Evolutionary conservation across 2,329 filamentous ascomycete species (phyloP).

Genomic region (Thelonectria blattea): DNA sequence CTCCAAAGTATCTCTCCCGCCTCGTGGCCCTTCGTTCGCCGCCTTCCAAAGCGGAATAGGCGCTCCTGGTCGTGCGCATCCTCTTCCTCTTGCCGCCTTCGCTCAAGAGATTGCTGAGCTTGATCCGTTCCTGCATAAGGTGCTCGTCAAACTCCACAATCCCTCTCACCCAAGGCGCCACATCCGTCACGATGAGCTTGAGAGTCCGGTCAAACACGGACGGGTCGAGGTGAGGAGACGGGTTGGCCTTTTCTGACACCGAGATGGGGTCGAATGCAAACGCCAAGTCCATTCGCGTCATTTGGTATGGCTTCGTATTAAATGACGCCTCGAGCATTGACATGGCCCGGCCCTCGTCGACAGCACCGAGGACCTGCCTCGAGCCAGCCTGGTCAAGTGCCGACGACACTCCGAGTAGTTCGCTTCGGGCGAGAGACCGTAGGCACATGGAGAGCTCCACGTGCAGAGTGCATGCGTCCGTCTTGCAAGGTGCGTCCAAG

Average conservation of each 20-base stretch:
- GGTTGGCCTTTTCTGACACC: conserved; percentile 50
- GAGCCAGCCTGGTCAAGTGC: neutral
- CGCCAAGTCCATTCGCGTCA: conserved; percentile 60
- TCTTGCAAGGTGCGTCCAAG: conserved; percentile 52
- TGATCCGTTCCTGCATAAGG: conserved; percentile 71
- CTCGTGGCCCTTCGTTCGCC: conserved; percentile 70
- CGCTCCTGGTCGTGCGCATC: conserved; percentile 74
- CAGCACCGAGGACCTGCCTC: conserved; percentile 28
- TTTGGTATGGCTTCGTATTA: conserved; percentile 28
- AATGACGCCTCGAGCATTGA: conserved; percentile 49
- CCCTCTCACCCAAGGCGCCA: conserved; percentile 87
- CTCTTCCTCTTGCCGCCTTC: conserved; percentile 60
- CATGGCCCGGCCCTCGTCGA: conserved; percentile 45
- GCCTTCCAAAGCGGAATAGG: conserved; percentile 78
- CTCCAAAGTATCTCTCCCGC: conserved; percentile 74
- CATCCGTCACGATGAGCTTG: conserved; percentile 70
- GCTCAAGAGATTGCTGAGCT: conserved; percentile 66
- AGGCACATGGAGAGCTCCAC: conserved; percentile 38
- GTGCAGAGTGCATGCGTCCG: conserved; percentile 39
- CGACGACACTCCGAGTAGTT: conserved; percentile 20
- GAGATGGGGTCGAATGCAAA: conserved; percentile 68
- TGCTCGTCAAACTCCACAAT: conserved; percentile 80
- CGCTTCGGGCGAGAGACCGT: conserved; percentile 39
- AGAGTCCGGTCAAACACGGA: conserved; percentile 80
- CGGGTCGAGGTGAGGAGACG: conserved; percentile 58